A percentile compares a stretch with the other conserved stretches of the same genome.
Conservation (phyloP, 257 asterid species). For the Avicennia marina region DNA sequence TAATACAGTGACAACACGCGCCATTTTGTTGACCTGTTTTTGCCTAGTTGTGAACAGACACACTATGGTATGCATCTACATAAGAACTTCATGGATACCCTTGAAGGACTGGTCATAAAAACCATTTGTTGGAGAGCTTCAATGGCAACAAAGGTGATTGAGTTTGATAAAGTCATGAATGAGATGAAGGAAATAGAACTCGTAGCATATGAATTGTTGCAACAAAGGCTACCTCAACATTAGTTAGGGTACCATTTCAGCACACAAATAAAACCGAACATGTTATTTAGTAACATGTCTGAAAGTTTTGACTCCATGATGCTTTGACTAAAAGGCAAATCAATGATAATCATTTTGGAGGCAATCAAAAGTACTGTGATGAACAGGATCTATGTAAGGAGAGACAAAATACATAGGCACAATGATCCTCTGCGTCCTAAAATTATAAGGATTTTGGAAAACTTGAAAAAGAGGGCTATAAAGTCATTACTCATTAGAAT, state of each 20-base stretch:
- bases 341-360: not conserved
- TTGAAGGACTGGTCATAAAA: not conserved
- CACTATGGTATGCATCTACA: slow-evolving; percentile 1
- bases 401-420: not conserved
- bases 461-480: not conserved
- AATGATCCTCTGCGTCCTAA: not conserved
- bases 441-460: not conserved
- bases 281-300: not conserved
- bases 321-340: not conserved
- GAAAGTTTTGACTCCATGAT: not conserved
- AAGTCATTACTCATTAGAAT: not conserved
- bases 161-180: not conserved
- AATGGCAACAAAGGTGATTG: not conserved
- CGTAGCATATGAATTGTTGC: not conserved
- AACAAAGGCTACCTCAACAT: not conserved
- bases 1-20: no score
- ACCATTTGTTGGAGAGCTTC: not conserved
- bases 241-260: not conserved
- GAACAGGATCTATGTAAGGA: not conserved
- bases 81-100: not conserved
- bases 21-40: not conserved
- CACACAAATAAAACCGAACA: not conserved
- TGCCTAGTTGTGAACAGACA: not conserved
- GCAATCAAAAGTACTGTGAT: not conserved
- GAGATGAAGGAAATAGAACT: not conserved